Evolutionary conservation across 768 basidiomycete genomes (phyloP).

Genomic region (Mycena floridula): DNA sequence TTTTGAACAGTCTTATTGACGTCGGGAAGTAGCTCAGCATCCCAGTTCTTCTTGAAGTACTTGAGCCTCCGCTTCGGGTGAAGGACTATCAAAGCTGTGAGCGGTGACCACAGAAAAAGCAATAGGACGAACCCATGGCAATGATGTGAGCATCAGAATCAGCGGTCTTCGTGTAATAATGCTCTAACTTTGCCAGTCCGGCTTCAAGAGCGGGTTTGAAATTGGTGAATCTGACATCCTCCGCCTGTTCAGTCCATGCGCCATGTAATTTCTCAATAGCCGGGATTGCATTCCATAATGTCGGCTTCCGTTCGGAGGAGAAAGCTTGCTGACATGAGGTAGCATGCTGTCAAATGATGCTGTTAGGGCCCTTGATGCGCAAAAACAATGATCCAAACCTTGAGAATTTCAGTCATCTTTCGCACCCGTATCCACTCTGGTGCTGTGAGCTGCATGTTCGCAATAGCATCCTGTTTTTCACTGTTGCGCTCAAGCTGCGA

Average conservation of each 20-base stretch:
- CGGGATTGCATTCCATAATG: conserved; percentile 23
- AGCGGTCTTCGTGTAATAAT: conserved; percentile 25
- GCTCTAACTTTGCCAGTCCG: conserved; percentile 18
- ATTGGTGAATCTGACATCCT: conserved; percentile 10
- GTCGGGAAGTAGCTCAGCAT: conserved; percentile 1
- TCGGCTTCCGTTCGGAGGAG: conserved; percentile 20
- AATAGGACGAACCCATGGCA: conserved; percentile 17
- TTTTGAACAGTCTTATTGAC: conserved; percentile 9
- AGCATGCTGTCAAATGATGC: conserved; percentile 16
- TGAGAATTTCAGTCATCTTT: conserved; percentile 11
- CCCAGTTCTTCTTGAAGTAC: conserved; percentile 12
- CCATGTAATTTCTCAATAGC: conserved; percentile 25
- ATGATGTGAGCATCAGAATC: conserved; percentile 23
- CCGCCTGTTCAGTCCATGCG: conserved; percentile 15
- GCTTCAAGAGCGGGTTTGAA: conserved; percentile 17
- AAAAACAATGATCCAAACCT: conserved; percentile 1
- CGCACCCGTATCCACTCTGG: conserved; percentile 17
- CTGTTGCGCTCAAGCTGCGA: conserved; percentile 8
- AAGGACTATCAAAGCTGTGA: conserved; percentile 7
- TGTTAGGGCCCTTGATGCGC: background rate
- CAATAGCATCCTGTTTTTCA: conserved; percentile 8
- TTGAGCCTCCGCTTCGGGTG: conserved; percentile 8
- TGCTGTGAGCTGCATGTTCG: conserved; percentile 7
- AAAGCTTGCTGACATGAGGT: conserved; percentile 26
- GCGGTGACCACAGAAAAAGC: background rate